These are phyloP conservation scores for Akanthomyces dipterigenus DNA, from an alignment of 2,329 filamentous ascomycete genomes.

Conservation along the genomic window DNA sequence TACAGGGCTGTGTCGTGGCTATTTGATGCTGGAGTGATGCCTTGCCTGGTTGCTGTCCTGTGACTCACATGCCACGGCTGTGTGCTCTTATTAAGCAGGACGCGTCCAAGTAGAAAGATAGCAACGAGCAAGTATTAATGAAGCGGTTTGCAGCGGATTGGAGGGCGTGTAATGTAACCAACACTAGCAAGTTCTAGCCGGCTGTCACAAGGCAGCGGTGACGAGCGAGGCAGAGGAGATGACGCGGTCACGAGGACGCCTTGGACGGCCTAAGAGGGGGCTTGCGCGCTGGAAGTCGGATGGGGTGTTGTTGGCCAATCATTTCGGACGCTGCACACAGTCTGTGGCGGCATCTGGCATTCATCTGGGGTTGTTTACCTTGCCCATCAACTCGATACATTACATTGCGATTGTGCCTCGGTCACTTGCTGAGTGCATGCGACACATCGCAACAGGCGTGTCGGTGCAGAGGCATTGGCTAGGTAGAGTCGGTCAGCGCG, in stretches of 20 bases:
- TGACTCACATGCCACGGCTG: not conserved
- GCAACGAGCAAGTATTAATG: not conserved
- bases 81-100: not conserved
- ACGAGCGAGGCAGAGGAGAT: constrained; percentile 8
- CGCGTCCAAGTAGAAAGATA: not conserved
- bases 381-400: not conserved
- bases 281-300: not conserved
- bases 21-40: too few relatives aligned
- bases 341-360: not conserved
- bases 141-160: not conserved
- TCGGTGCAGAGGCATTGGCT: not conserved
- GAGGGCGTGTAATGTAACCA: too few relatives aligned
- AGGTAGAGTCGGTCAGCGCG: not conserved
- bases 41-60: not conserved
- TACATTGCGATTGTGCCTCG: not conserved
- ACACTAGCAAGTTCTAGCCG: not conserved
- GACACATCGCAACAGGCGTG: not conserved
- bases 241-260: constrained; percentile 7
- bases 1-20: not conserved
- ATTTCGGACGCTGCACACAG: not conserved
- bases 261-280: not conserved
- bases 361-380: not conserved
- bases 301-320: not conserved
- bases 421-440: not conserved
- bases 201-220: not conserved